These are phyloP conservation scores for Blyttiomyces sp. DNA, from an alignment of 371 early-diverging fungal genomes.

Conservation along the genomic window DNA sequence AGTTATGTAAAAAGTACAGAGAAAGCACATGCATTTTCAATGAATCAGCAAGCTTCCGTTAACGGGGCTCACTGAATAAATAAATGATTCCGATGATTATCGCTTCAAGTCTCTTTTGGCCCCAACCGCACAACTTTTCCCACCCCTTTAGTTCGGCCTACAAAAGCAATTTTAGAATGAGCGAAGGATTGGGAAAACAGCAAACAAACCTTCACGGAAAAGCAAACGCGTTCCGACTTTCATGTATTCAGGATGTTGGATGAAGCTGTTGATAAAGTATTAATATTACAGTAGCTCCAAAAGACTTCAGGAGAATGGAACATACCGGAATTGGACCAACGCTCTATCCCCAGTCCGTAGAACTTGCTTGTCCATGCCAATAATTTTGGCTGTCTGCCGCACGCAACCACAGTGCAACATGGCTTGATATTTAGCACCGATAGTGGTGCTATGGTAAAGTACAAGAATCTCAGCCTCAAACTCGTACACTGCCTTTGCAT, in stretches of 20 bases:
- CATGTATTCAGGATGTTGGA: conserved; percentile 81
- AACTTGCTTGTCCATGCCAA: conserved; percentile 66
- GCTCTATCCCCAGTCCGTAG: conserved; percentile 89
- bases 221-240: conserved; percentile 66
- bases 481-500: conserved; percentile 63
- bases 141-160: conserved; percentile 86
- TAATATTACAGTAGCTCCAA: not conserved
- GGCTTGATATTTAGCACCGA: conserved; percentile 84
- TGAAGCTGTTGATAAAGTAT: conserved; percentile 66
- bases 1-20: too few species aligned
- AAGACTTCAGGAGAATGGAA: not conserved
- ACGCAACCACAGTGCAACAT: conserved; percentile 92
- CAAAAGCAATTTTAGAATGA: not conserved
- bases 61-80: too few species aligned
- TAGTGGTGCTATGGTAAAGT: conserved; percentile 88
- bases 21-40: too few species aligned
- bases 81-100: too few species aligned
- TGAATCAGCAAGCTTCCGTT: too few species aligned
- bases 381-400: conserved; percentile 82
- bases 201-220: conserved; percentile 35
- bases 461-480: conserved; percentile 91
- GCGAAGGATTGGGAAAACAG: not conserved
- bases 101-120: too few species aligned
- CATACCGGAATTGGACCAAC: conserved; percentile 54
- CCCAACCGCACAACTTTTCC: conserved; percentile 69